Base-by-base conservation (phyloP, 768 basidiomycete species). In the Pulveroboletus sp. region DNA sequence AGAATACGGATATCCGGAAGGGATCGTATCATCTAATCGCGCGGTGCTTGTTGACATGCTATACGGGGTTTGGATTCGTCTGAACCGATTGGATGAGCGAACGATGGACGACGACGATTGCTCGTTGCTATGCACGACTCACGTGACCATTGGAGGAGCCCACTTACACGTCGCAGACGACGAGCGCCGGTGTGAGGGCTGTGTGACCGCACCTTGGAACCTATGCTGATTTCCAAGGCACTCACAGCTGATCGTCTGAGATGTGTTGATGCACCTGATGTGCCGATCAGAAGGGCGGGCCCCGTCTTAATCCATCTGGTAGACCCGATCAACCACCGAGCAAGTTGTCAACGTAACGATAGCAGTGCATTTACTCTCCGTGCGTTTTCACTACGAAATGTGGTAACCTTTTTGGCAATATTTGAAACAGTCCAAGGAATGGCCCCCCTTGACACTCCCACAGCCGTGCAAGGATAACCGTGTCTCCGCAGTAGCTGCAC, bases 1-100 rank as follows among this genome's bases (percentile, higher is more conserved):
- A 2, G 66, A 57, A 59, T 86, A 86, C 24, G 66, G 69, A 59
- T 83, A 79, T 10, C 49, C 57, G 5, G 56, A 9, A 24, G 75
- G 73, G 6, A 75, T 37, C 14, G 39, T 17, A 56, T 82, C 79
- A 37, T 83, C 78, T 33, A 50, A 53, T 12, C 24, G 45, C 26
- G 32, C 32, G 6, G 44, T 15, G 12, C n/a, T 37, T 12, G 46
- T 42, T 9, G 58, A 41, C 59, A 63, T 65, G 18, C 8, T 47
- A 3, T 24, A 21, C 37, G 11, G 12, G 28, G 32, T 7, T 35
- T 11, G 17, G 14, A 17, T 49, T 18, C 5, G 12, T 17, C 15
- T 27, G 2, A 18, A 12, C 8, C 6, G 11, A 31, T 14, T 46
- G 30, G 24, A 46, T 5, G 6, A 9, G 26, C 11, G 18, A 45